Evolutionary conservation across 805 yeast genomes (phyloP), one percentile per base, ranked within the genome.

Genomic region (Lipomyces yamadae): DNA sequence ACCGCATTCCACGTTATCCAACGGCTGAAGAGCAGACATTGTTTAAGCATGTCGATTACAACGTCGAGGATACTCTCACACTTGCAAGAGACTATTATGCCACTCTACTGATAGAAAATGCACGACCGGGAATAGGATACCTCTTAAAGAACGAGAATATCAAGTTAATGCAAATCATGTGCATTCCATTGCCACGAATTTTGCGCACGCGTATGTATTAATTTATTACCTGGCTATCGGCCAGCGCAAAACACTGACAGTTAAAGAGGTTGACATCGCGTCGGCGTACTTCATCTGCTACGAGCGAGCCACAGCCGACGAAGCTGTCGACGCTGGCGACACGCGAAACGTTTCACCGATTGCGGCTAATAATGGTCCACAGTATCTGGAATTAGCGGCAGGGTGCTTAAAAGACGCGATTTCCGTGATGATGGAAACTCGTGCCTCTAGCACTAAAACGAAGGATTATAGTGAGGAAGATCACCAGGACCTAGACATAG

Each of bases 361-460:
- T 85, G 24, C 76, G 87, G 69, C 93, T 92, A 0, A 90, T 86
- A 74, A 86, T 6, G 48, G 18, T 42, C 48, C 48, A 42, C 62
- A 53, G 33, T 64, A 65, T 54, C 59, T 70, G 13, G 53, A 56
- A 13, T 56, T 59, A 18, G 24, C 67, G 18, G 54, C 39, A 13
- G 63, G 50, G 11, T 59, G 62, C 60, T 62, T 59, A 39, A 53
- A 60, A 18, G 56, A 48, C 30, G 58, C 59, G n/a, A 42, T 73
- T 54, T 60, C 67, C 34, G 18, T 48, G n/a, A 57, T 65, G 55
- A 42, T 48, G 34, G 53, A 55, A 30, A 30, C 69, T 66, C 35
- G 66, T 56, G 55, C 61, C 56, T 52, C 73, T 63, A 35, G 63
- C 56, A 18, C 61, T 53, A 50, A 60, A 60, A 37, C 66, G 69